Evolutionary conservation across 192 early-diverging fungal species (phyloP), one percentile per base, ranked within the genome.

Genomic region (Backusella liffmaniae): DNA sequence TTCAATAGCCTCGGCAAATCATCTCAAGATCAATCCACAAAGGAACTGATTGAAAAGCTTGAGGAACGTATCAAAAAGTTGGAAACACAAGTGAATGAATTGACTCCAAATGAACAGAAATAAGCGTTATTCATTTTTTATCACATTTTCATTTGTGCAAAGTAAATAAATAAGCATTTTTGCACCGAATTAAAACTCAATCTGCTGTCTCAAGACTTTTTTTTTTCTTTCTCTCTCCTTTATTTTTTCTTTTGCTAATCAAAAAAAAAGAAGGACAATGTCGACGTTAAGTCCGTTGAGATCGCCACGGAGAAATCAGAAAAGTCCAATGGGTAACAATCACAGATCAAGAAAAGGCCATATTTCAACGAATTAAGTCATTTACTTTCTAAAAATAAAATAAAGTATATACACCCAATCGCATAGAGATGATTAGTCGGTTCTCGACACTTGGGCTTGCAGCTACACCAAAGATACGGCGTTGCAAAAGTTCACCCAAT

Each of bases 31-130:
- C 41, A 67, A 51, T 62, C 56, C 21, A 29, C 56, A 29, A 62
- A 62, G 26, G 56, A 62, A 12, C 9, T 62, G 9, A 59, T 79
- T 67, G 77, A 73, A 29, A 79, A 74, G 49, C 67, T 79, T 21
- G 77, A 79, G 34, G 77, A 79, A 18, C 59, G 77, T 66, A 59
- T 79, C 44, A 73, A 74, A 49, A 79, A 79, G 67, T 42, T 79
- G 4, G 77, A 79, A 53, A 10, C 30, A 21, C 67, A 68, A 68
- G 56, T 62, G 7, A 29, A 62, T 9, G 26, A 62, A 10, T 62
- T 62, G 56, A 62, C 56, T 23, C 56, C 23, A 62, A 29, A 59
- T 8, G 53, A 62, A 62, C 23, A 62, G n/a, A 62, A 62, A 62
- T 62, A 29, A 29, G 3, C 3, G 8, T 1, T n/a, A 18, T 49